A percentile compares a stretch with the other conserved stretches of the same genome.
These are phyloP conservation scores for Helotiales sp. DNA, from an alignment of 2,329 filamentous ascomycete species.

Conservation along the genomic window DNA sequence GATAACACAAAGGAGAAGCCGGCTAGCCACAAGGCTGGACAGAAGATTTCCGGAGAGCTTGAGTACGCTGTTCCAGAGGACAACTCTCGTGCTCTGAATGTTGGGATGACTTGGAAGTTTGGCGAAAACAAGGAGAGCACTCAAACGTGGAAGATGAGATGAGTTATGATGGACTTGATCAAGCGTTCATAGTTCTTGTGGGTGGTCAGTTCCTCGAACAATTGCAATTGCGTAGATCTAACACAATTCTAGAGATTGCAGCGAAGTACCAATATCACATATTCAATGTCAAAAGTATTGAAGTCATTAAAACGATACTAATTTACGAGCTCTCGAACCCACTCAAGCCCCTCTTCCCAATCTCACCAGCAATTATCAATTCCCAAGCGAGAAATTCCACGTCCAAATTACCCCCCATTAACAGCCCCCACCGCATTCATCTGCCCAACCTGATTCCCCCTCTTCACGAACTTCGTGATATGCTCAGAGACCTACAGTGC, in stretches of 20 bases:
- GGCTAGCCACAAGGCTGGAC: conserved; percentile 55
- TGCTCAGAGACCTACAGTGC: conserved; percentile 47
- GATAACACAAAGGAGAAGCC: conserved; percentile 56
- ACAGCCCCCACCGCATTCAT: conserved; percentile 45
- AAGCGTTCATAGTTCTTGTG: neutral
- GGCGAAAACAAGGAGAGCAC: conserved; percentile 33
- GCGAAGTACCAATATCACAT: neutral
- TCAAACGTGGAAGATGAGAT: conserved; percentile 45
- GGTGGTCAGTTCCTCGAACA: no score
- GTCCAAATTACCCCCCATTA: conserved; percentile 25
- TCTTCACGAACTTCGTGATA: conserved; percentile 56
- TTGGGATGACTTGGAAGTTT: conserved; percentile 65
- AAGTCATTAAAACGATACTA: neutral
- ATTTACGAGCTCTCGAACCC: neutral
- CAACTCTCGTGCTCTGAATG: conserved; percentile 70
- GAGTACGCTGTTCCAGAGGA: conserved; percentile 72
- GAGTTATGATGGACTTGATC: conserved; percentile 1
- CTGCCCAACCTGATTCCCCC: conserved; percentile 52
- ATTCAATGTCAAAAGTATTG: neutral
- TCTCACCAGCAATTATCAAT: neutral
- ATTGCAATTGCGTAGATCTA: no score
- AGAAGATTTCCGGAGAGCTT: conserved; percentile 68
- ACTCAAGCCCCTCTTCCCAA: neutral
- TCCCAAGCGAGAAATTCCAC: neutral
- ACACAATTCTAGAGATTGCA: no score